Conservation (phyloP, 345 rosid species). For the Citrus trifoliata region DNA sequence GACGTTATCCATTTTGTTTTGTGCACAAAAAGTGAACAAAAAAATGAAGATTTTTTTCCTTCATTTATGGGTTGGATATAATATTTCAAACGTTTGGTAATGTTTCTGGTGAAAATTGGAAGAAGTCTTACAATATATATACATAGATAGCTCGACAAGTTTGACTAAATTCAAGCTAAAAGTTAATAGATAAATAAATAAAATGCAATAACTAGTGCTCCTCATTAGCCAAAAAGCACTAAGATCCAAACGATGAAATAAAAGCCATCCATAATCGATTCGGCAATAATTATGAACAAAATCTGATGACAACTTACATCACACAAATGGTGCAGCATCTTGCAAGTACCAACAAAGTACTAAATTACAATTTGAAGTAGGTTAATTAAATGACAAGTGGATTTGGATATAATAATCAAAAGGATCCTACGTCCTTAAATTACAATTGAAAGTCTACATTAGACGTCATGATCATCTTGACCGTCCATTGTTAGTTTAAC, state of each 20-base stretch:
- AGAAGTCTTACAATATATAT: neutral
- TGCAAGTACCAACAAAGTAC: neutral
- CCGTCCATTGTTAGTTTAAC: slow-evolving; percentile 8
- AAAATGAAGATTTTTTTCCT: too few species aligned
- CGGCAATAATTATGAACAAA: neutral
- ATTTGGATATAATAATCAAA: neutral
- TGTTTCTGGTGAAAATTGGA: neutral
- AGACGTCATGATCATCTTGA: slow-evolving; percentile 13
- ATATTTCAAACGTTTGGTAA: neutral
- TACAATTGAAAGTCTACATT: neutral
- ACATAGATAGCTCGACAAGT: neutral
- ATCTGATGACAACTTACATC: neutral
- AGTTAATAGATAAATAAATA: too few species aligned
- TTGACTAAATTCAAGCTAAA: neutral
- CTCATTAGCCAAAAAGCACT: too few species aligned
- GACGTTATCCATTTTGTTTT: too few species aligned
- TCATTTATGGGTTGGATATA: neutral
- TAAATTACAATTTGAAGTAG: neutral
- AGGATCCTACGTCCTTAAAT: neutral
- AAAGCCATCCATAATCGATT: neutral
- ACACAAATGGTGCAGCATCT: neutral
- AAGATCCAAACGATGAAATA: neutral
- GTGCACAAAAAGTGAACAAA: too few species aligned
- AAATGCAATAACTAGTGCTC: neutral
- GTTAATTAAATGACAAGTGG: neutral